Percentiles rank a stretch among this genome's conserved stretches.
phyloP scores from a whole-genome alignment of 306 rosid species.

The Abrus pulchellus region DNA sequence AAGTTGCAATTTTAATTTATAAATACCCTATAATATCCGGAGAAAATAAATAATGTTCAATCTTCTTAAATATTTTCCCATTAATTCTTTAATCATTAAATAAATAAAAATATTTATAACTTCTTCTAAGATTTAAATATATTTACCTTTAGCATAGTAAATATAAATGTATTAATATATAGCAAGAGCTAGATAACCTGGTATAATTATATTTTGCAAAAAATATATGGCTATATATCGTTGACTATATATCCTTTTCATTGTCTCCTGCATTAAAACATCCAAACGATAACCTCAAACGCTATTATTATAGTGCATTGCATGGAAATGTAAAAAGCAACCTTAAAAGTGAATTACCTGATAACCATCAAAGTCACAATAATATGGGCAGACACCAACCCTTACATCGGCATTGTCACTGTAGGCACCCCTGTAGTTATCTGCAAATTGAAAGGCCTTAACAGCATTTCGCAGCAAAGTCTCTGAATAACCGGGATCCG shows the following conservation, averaged over 20 bases:
- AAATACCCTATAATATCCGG: background rate
- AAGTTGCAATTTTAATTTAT: background rate
- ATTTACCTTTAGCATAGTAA: background rate
- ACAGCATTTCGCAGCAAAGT: constrained; percentile 71
- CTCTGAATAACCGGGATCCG: constrained; percentile 70
- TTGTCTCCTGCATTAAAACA: constrained; percentile 5
- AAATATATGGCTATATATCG: background rate
- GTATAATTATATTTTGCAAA: background rate
- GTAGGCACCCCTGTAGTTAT: constrained; percentile 79
- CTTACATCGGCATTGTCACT: constrained; percentile 73
- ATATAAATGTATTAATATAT: background rate
- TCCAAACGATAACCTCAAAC: background rate
- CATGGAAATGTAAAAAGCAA: constrained; percentile 24
- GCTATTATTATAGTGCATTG: background rate
- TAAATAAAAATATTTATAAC: background rate
- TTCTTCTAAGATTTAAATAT: background rate
- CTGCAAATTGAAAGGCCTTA: constrained; percentile 74
- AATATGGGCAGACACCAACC: constrained; percentile 84
- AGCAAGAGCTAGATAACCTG: background rate
- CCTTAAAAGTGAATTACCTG: constrained; percentile 57
- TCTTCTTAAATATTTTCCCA: background rate
- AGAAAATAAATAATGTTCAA: background rate
- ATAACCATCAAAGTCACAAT: constrained; percentile 84
- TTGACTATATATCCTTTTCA: constrained; percentile 25
- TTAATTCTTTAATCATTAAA: background rate